Percentiles rank a stretch among this genome's conserved stretches.
These are phyloP conservation scores for Colletotrichum nymphaeae DNA, from an alignment of 2,329 filamentous ascomycete genomes.

Conservation along the genomic window DNA sequence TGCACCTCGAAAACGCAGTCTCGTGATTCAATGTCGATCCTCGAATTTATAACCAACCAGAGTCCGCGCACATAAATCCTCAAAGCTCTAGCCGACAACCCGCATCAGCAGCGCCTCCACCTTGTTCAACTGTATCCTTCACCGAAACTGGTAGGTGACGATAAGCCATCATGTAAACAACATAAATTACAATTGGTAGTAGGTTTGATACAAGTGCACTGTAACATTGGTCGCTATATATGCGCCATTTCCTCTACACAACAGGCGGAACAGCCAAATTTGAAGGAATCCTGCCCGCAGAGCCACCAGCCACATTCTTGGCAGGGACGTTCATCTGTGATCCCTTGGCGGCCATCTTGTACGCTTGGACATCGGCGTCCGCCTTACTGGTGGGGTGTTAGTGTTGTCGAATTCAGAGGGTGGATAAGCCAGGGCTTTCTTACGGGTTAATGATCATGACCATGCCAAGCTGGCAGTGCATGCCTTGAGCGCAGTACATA, in stretches of 20 bases:
- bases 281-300: constrained; percentile 11
- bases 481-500: constrained; percentile 60
- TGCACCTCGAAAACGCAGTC: background rate
- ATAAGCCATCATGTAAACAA: background rate
- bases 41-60: background rate
- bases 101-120: constrained; percentile 10
- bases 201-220: background rate
- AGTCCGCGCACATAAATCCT: background rate
- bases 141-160: no score
- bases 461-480: constrained; percentile 63
- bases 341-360: constrained; percentile 10
- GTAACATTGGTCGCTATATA: background rate
- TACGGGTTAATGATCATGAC: constrained; percentile 63
- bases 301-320: constrained; percentile 26
- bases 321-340: constrained; percentile 25
- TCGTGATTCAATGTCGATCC: background rate
- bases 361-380: constrained; percentile 22
- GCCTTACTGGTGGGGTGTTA: constrained; percentile 15
- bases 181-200: background rate
- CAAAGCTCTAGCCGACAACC: constrained; percentile 2
- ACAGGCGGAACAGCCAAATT: constrained; percentile 18
- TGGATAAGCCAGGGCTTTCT: constrained; percentile 17
- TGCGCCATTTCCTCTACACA: background rate
- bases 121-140: background rate
- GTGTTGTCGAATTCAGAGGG: background rate